Evolutionary conservation across 2,329 filamentous ascomycete species (phyloP).

Genomic region (Parafenestella ontariensis): DNA sequence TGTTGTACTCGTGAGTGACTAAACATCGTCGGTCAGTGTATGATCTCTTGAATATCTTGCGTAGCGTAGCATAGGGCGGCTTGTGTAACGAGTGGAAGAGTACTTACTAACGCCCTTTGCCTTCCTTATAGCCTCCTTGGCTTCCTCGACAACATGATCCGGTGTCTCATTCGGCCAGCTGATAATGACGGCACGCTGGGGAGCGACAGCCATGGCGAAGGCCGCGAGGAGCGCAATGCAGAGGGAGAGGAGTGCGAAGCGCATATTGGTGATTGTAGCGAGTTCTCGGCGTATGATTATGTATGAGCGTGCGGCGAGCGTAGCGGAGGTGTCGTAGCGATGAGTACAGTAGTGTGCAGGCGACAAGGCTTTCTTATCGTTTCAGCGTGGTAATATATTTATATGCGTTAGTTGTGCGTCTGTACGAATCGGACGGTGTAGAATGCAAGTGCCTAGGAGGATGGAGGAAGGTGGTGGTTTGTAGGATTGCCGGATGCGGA

Average conservation of each 20-base stretch:
- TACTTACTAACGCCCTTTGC: constrained; percentile 64
- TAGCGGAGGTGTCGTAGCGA: not conserved
- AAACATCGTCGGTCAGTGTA: not conserved
- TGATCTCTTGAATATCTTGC: not conserved
- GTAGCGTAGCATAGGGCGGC: not conserved
- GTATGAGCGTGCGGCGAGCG: not conserved
- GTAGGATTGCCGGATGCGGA: constrained; percentile 8
- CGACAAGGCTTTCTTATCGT: not conserved
- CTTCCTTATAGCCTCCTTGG: constrained; percentile 72
- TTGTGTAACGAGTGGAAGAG: not conserved
- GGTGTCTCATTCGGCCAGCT: constrained; percentile 76
- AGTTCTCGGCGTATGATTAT: not conserved
- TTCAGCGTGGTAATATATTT: not conserved
- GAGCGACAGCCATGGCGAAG: constrained; percentile 65
- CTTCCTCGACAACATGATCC: constrained; percentile 70
- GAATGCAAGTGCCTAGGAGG: constrained; percentile 12
- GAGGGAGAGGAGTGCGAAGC: constrained; percentile 64
- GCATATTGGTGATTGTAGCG: constrained; percentile 62
- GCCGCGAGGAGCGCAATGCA: constrained; percentile 66
- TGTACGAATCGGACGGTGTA: constrained; percentile 1
- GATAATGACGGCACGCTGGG: constrained; percentile 77
- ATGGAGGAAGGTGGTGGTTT: constrained; percentile 1
- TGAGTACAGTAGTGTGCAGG: not conserved
- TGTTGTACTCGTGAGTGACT: constrained; percentile 76
- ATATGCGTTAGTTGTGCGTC: not conserved